Base-by-base conservation (phyloP, 2,329 filamentous ascomycete genomes). In the Aspergillus udagawae region DNA sequence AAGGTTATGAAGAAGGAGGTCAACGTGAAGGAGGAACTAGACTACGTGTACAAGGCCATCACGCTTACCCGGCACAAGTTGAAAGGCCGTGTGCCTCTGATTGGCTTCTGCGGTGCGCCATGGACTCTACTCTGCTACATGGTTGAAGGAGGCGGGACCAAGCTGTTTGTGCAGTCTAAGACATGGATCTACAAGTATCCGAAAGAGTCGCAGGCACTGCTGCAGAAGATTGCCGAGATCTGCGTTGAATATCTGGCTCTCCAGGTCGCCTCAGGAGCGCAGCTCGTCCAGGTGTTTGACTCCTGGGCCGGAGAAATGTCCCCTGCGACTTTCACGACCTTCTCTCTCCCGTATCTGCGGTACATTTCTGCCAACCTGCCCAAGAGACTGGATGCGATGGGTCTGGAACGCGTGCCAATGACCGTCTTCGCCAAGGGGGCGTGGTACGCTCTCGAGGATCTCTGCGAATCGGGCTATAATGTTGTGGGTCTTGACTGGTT, bases 61-160 rank as follows among this genome's bases (percentile, higher is more conserved):
- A 95, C 92, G 0, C 75, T 97, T 69, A 97, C 94, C 27, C 83
- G 94, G 65, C 83, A 90, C 73, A 97, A 96, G 81, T 79, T 99
- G 53, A 82, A 87, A 50, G 94, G 94, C 0, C 83, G 92, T 49
- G 94, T 99, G 32, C 94, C 94, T 5, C 78, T 99, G 63, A 95
- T 96, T 72, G 94, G 94, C 38, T 99, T 99, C 79, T 97, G 92
- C 68, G 94, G 94, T 54, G 92, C 94, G 7, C 94, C 94, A 0
- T 99, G 94, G 91, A 99, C 94, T 2, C 77, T 99, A 58, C 83
- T 99, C 70, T 96, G 93, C 80, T 99, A 99, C 79, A 99, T 99
- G 94, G 91, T 97, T 20, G 94, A 99, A 77, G 94, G 94, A 17
- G 94, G 94, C 50, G 94, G 94, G 47, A 95, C 89, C 65, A 97